These are phyloP conservation scores for Salix arbutifolia DNA, from an alignment of 345 rosid species.

Conservation along the genomic window DNA sequence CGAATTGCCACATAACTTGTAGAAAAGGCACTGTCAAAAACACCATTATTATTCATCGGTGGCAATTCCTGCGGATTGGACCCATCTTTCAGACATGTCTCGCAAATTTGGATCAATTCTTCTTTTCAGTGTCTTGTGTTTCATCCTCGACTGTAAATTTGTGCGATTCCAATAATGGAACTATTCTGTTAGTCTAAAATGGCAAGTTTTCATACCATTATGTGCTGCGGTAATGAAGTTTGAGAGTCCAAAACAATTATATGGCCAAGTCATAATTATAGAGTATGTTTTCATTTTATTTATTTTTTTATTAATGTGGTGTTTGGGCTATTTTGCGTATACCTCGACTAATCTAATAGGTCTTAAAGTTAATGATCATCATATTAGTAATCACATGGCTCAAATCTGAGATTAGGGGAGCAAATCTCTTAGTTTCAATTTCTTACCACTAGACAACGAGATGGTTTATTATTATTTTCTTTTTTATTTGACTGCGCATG, in stretches of 20 bases:
- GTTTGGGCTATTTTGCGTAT: rapidly evolving
- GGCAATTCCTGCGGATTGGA: constrained; percentile 20
- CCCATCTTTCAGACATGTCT: constrained; percentile 33
- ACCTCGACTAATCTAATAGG: rapidly evolving
- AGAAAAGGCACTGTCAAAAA: not conserved
- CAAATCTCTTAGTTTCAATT: no score
- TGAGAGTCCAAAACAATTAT: not conserved
- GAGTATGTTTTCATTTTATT: not conserved
- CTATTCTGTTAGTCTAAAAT: constrained; percentile 8
- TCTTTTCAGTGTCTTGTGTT: constrained; percentile 39
- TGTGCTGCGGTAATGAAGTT: not conserved
- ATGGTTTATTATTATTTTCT: no score
- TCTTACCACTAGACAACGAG: no score
- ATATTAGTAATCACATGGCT: no score
- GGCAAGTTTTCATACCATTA: not conserved
- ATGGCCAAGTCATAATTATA: not conserved
- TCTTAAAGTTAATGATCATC: no score
- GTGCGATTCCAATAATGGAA: constrained; percentile 4
- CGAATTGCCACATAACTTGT: not conserved
- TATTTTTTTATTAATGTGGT: not conserved
- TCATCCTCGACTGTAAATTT: constrained; percentile 11
- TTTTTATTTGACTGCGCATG: not conserved
- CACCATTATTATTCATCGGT: not conserved
- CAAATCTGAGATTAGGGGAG: rapidly evolving
- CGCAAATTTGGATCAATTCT: constrained; percentile 17